Conservation (phyloP, 768 basidiomycete genomes). For the Megacollybia marginata region DNA sequence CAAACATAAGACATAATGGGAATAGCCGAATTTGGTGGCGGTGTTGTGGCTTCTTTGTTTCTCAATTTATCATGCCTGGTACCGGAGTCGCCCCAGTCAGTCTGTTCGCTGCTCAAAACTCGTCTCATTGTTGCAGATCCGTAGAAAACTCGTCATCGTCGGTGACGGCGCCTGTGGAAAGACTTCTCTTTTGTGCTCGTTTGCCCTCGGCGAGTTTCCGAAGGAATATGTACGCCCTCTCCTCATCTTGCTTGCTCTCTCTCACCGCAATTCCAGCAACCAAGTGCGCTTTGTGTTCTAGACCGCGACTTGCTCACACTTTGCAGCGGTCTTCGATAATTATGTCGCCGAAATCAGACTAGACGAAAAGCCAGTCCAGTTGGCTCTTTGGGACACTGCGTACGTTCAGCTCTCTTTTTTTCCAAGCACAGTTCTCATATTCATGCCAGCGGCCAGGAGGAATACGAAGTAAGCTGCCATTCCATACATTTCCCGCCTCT, state of each 20-base stretch:
- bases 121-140: conserved; percentile 46
- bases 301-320: conserved; percentile 9
- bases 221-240: conserved; percentile 79
- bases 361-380: conserved; percentile 95
- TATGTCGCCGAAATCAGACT: conserved; percentile 97
- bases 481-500: background rate
- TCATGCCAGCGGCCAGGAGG: conserved; percentile 82
- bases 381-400: conserved; percentile 99
- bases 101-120: too few relatives aligned
- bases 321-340: conserved; percentile 90
- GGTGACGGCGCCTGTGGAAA: conserved; percentile 88
- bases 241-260: conserved; percentile 3
- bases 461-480: conserved; percentile 71
- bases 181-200: conserved; percentile 85
- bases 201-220: conserved; percentile 91
- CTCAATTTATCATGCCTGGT: too few relatives aligned
- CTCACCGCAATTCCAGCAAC: conserved; percentile 35
- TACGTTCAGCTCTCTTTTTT: conserved; percentile 35
- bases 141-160: conserved; percentile 84
- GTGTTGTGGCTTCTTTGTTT: too few relatives aligned
- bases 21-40: too few relatives aligned
- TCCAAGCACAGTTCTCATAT: background rate
- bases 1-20: too few relatives aligned
- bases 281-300: conserved; percentile 33
- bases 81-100: too few relatives aligned